Evolutionary conservation across 768 basidiomycete species (phyloP), one percentile per base, ranked within the genome.

Genomic region (Harrya chromipes): DNA sequence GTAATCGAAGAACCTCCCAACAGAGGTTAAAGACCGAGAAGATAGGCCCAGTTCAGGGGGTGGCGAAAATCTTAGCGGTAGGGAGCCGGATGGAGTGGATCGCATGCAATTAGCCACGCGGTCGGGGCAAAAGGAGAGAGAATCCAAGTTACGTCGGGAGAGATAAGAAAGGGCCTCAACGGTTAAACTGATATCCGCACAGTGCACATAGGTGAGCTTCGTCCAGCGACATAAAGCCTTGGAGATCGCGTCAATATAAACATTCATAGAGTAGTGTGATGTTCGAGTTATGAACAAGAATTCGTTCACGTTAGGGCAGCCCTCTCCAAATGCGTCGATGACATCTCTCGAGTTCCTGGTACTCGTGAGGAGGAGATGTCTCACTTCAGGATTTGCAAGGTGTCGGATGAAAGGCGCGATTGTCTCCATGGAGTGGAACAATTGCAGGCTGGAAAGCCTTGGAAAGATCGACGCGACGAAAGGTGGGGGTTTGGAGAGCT

Each of bases 321-420:
- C 13, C 1, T 34, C 40, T 14, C 43, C 43, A 34, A 58, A 51
- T 20, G 23, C 4, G 2, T 31, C 6, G 9, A 47, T 13, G 35
- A 17, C 24, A 20, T 24, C 6, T 10, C 17, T 37, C 23, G 47
- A 10, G 19, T 7, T 4, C 7, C 41, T 37, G 10, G 19, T 4
- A 24, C 4, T 6, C 4, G 14, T 1, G 23, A n/a, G 2, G 9
- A 2, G 2, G n/a, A 39, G 21, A 55, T 16, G 2, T 43, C 5
- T 40, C 24, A 59, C 7, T 3, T 33, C 20, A 2, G 57, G 14
- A 17, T 40, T 37, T 39, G 31, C 17, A 24, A 58, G 38, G 20
- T 58, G 47, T 23, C 23, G 57, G 3, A 58, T 4, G 9, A 58
- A 38, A 6, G 56, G 52, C 16, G 26, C 7, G n/a, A 58, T 4